Base-by-base conservation (phyloP, 2,329 filamentous ascomycete species). In the Fusarium penzigii region DNA sequence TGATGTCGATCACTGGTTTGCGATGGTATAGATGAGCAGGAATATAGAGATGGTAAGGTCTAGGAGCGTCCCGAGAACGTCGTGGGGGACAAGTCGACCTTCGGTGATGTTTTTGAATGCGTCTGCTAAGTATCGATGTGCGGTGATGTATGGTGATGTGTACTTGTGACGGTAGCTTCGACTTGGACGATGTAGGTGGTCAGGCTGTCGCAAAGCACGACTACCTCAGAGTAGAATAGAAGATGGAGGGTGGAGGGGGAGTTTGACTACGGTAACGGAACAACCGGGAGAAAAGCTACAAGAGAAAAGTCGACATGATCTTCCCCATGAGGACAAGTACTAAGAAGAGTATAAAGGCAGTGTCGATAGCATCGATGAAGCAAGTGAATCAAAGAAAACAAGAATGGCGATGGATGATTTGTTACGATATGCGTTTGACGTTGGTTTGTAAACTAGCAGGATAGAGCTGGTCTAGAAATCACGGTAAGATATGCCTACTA, bases 1-100 rank as follows among this genome's bases (percentile, higher is more conserved):
- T 44, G 36, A 25, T 39, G 41, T 46, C 42, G 42, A 50, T 49
- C 51, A 41, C 32, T 36, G 32, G 20, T 25, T 25, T 25, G 20
- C 20, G 20, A 25, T 25, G 20, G 7, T 25, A 25, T 25, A 25
- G 20, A 4, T 25, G 20, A 25, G 20, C 20, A 25, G 20, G 7
- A 25, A 25, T 25, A 25, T 25, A 25, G 4, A 25, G 20, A 25
- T 7, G 20, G 20, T 25, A 25, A 25, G 20, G 20, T 7, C 7
- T 25, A 25, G 20, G 20, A 25, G 7, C 20, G 20, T 25, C 20
- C 20, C 20, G 20, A 25, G 20, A 25, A 25, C 20, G 20, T 25
- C 20, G 20, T 25, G 7, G 20, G 20, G 20, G 7, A 25, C 32
- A 9, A 36, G 32, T 36, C 32, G 32, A 25, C 32, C 32, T 36